Evolutionary conservation across 495 filamentous ascomycete species (phyloP), one percentile per base, ranked within the genome.

Genomic region (Penicillium maclennaniae): DNA sequence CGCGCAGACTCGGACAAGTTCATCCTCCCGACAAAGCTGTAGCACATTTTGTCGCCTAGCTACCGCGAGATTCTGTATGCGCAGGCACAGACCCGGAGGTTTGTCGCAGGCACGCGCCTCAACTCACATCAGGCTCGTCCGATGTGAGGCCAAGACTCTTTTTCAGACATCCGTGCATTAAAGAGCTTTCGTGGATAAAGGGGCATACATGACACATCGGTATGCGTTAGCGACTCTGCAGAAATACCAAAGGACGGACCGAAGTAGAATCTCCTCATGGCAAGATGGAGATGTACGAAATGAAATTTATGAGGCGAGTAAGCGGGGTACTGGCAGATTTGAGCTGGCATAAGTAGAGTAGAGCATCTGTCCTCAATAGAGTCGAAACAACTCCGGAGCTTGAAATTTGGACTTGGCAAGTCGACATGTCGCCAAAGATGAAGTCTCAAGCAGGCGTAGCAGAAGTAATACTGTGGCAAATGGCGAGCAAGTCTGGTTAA

Each of bases 261-360:
- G 6, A 44, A 15, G 27, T 28, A 41, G 47, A 55, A 50, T 15
- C 34, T 19, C 16, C 53, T 19, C 46, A 55, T 55, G 4, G 46
- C 53, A 31, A 49, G 53, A 16, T 50, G 23, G 25, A 55, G 41
- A n/a, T 55, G 53, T 9, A 46, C 31, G n/a, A 38, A 55, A 43
- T 49, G 23, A 26, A 55, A 45, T 31, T n/a, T 7, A 41, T 47
- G 34, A 12, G 17, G 3, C 17, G 34, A 38, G 47, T 36, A 45
- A 37, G 12, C 19, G 4, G 52, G 46, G 16, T 17, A 49, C 10
- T 37, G 27, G 17, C 7, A 9, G 19, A 16, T 9, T 10, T 23
- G 20, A 47, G n/a, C 7, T 45, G 15, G 45, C 16, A 31, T 12
- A 20, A 0, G 45, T 15, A 45, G 41, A 28, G 17, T 52, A 14